phyloP scores from a whole-genome alignment of 768 basidiomycete genomes.

The Phaffia tasmanica region DNA sequence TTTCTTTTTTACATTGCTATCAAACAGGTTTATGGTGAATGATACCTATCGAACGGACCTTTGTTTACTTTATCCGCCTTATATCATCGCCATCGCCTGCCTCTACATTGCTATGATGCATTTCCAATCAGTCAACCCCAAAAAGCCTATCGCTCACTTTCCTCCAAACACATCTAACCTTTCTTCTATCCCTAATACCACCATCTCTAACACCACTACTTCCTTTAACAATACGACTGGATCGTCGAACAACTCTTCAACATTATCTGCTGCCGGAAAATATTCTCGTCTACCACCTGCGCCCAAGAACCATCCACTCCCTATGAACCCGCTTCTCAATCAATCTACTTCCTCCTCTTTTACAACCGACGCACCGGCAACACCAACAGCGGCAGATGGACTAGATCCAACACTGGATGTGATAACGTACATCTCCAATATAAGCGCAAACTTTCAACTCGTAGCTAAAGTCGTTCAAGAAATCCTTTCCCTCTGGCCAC shows the following conservation, averaged over 20 bases:
- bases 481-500: constrained; percentile 74
- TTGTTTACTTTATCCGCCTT: constrained; percentile 88
- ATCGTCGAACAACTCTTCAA: constrained; percentile 30
- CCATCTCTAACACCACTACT: constrained; percentile 27
- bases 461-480: constrained; percentile 80
- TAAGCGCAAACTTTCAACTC: constrained; percentile 73
- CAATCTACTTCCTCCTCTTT: constrained; percentile 33
- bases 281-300: constrained; percentile 8
- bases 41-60: constrained; percentile 90
- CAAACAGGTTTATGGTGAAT: constrained; percentile 79
- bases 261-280: neutral
- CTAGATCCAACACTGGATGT: constrained; percentile 43
- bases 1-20: neutral
- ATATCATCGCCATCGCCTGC: constrained; percentile 82
- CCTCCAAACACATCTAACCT: constrained; percentile 48
- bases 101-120: constrained; percentile 58
- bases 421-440: constrained; percentile 66
- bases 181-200: constrained; percentile 31
- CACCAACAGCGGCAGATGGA: constrained; percentile 34
- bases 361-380: constrained; percentile 24
- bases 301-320: constrained; percentile 22
- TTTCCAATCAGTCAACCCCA: constrained; percentile 16
- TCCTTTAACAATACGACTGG: constrained; percentile 22
- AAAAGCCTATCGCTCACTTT: constrained; percentile 46
- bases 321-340: constrained; percentile 13